Evolutionary conservation across 148 eudicot genomes (phyloP), one percentile per base, ranked within the genome.

Genomic region (Rhododendron simsii): DNA sequence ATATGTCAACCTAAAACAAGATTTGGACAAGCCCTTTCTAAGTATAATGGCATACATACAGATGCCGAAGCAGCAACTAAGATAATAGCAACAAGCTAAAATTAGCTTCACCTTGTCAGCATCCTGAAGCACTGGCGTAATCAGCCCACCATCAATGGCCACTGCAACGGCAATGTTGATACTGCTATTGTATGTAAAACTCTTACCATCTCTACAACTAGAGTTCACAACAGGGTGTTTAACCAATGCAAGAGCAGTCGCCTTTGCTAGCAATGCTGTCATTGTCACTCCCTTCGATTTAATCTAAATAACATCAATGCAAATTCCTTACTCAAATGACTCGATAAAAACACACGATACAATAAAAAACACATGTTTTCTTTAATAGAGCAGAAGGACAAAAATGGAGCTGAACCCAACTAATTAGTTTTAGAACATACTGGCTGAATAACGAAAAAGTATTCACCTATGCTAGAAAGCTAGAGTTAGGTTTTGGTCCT

Each of bases 201-300:
- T 98, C 88, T 94, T 98, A 16, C 99, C 99, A 86, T 98, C 99
- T 91, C 98, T 93, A 89, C 99, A 98, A 86, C 98, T 95, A 4
- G 99, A 93, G 87, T 98, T 95, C 84, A 98, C 94, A 87, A 93
- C 98, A 0, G 98, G 98, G 82, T 95, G 96, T 87, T 94, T 86
- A 69, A 87, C 98, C 91, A 97, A 85, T 37, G 99, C 99, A 89
- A 95, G 90, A 3, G 99, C 99, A 20, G 98, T 94, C 14, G 98
- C 99, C 92, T 97, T 95, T 74, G 98, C 99, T 86, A 95, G 83
- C 90, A 97, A 85, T 28, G 99, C 99, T 2, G 99, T 95, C 99
- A 97, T 95, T 0, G 98, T 95, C 83, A 97, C 99, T 87, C 99
- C 98, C 88, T 95, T 97, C 1, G 95, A 86, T 90, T 97, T 97